Evolutionary conservation across 1,139 yeast species (phyloP).

Genomic region (Hanseniaspora sp.): DNA sequence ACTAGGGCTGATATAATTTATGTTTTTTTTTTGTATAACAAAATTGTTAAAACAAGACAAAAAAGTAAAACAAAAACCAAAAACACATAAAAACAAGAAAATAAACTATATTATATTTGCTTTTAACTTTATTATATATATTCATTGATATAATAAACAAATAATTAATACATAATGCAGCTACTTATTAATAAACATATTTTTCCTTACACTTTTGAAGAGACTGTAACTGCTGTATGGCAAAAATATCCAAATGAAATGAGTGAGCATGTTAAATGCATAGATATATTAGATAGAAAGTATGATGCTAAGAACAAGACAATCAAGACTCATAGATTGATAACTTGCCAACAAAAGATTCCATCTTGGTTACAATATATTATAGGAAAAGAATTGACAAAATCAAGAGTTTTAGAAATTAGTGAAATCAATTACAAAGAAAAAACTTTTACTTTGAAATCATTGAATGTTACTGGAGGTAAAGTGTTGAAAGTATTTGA

Average conservation of each 20-base stretch:
- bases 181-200: slow-evolving; percentile 57
- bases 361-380: slow-evolving; percentile 70
- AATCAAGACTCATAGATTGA: slow-evolving; percentile 71
- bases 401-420: slow-evolving; percentile 77
- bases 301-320: slow-evolving; percentile 45
- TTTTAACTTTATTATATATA: background rate
- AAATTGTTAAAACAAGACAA: too few species aligned
- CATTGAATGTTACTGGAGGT: slow-evolving; percentile 78
- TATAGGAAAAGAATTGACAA: slow-evolving; percentile 57
- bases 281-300: slow-evolving; percentile 71
- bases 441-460: slow-evolving; percentile 62
- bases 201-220: slow-evolving; percentile 83
- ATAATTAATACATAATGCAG: slow-evolving; percentile 43
- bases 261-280: slow-evolving; percentile 90
- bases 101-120: background rate
- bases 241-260: slow-evolving; percentile 87
- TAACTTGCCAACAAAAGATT: slow-evolving; percentile 78
- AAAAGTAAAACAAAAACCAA: too few species aligned
- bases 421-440: slow-evolving; percentile 65
- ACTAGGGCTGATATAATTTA: too few species aligned
- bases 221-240: slow-evolving; percentile 95
- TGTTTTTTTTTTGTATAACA: too few species aligned
- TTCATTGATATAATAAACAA: background rate
- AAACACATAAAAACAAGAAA: too few species aligned
- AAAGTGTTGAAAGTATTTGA: slow-evolving; percentile 71